Base-by-base conservation (phyloP, 148 eudicot genomes). In the Heliosperma pusillum region DNA sequence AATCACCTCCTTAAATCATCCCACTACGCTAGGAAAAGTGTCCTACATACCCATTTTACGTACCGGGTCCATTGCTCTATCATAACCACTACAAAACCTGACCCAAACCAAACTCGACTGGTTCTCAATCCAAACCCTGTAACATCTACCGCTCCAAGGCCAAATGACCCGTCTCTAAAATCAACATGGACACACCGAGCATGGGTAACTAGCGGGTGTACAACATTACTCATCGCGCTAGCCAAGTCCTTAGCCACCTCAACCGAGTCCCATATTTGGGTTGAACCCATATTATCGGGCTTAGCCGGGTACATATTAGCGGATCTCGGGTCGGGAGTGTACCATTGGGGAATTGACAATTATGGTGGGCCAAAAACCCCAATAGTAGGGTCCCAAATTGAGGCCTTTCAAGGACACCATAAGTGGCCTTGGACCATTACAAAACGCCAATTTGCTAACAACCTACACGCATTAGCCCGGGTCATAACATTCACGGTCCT, bases 311-410 rank as follows among this genome's bases (percentile, higher is more conserved):
- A 95, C 82, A 25, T 92, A 15, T 59, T 92, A 36, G 89, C 99
- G 1, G 99, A 95, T 76, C 91, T 95, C 1, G 94, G 90, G 45
- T 89, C 99, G 0, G 99, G 97, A 24, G 79, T 95, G 29, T 95
- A 90, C 81, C 99, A 95, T 61, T 94, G 98, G 97, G 96, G 86
- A 13, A 89, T 95, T 2, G 99, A 95, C 76, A 92, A 92, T 65
- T 92, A 92, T 19, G 97, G 98, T 0, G 77, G 74, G 19, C 78
- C 84, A 5, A 15, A 83, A 22, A 90, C 92, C 42, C 99, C 97
- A 8, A 21, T 92, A 24, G 82, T 94, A 10, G 98, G 98, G 0
- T 24, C 83, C 42, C 97, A 90, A 74, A 92, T 94, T 7, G 92
- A 87, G 1, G 92, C 89, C n/a, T 94, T 94, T 42, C 96, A 90